Evolutionary conservation across 495 filamentous ascomycete genomes (phyloP), one percentile per base, ranked within the genome.

Genomic region (Daldinia grandis): DNA sequence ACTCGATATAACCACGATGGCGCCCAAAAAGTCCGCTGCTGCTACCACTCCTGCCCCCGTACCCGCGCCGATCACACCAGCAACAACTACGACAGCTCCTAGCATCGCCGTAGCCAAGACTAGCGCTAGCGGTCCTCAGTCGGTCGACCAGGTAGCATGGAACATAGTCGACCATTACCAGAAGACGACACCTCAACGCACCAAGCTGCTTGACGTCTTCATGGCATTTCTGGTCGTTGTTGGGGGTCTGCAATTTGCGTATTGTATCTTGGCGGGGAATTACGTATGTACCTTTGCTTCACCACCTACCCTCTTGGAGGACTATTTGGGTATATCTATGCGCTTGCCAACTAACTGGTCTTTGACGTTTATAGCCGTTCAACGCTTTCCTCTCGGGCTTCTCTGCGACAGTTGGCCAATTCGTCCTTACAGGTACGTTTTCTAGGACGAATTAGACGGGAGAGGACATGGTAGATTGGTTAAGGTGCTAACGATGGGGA

Each of bases 371-470:
- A 67, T 71, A 98, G 94, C 95, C 95, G 7, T 99, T 99, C 87
- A 99, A 99, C 80, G 95, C 95, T 72, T 99, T 99, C 84, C 86
- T 99, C 44, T 90, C 93, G 31, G 96, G 96, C 49, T 99, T 99
- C 84, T 89, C 87, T 47, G 95, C 95, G 10, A 95, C 96, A 2
- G 95, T 99, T 53, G 95, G 96, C 19, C 96, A 99, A 77, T 99
- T 99, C 80, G 95, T 99, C 40, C 87, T 98, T 56, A 97, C 94
- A 44, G 93, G 92, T 83, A 90, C 76, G 79, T 65, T 53, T 37
- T 25, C 56, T 15, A 4, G 5, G 42, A 58, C 28, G 17, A 57
- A 37, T 25, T 37, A 8, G 31, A 7, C 24, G 8, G 15, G 57
- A 24, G 47, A 27, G 12, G 30, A 27, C 14, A 17, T 10, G 4